A percentile compares a stretch with the other conserved stretches of the same genome.
Evolutionary conservation across 352 stramenopile species (phyloP).

Genomic region (Phytophthora sp.): DNA sequence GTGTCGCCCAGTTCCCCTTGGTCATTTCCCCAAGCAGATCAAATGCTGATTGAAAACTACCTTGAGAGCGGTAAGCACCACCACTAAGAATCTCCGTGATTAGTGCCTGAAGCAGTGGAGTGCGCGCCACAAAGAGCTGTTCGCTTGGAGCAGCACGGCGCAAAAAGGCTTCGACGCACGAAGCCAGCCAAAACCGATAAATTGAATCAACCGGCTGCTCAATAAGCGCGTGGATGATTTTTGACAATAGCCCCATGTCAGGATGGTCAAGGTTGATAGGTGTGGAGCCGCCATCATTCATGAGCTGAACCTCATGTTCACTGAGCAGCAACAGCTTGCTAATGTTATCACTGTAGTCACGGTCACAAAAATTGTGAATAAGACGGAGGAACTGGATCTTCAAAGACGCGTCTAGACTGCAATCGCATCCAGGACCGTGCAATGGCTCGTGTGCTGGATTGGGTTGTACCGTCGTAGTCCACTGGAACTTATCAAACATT

Average conservation of each 20-base stretch:
- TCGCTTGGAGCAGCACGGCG: constrained; percentile 83
- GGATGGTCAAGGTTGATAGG: constrained; percentile 71
- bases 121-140: constrained; percentile 92
- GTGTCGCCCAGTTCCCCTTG: constrained; percentile 92
- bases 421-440: constrained; percentile 91
- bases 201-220: constrained; percentile 92
- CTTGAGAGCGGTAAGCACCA: constrained; percentile 83
- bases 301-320: constrained; percentile 59
- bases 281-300: constrained; percentile 49
- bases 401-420: constrained; percentile 93
- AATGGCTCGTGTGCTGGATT: constrained; percentile 59
- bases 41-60: constrained; percentile 95
- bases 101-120: constrained; percentile 88
- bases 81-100: constrained; percentile 89
- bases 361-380: constrained; percentile 97
- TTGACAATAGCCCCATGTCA: constrained; percentile 90
- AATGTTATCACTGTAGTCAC: constrained; percentile 88
- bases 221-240: constrained; percentile 91
- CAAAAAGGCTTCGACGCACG: constrained; percentile 96
- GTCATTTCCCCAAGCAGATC: constrained; percentile 96
- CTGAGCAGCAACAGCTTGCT: constrained; percentile 87
- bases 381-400: constrained; percentile 96
- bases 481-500: constrained; percentile 96
- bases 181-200: constrained; percentile 97
- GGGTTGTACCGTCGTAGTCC: constrained; percentile 57